These are phyloP conservation scores for Cladophialophora carrionii DNA, from an alignment of 2,329 filamentous ascomycete species.

Conservation along the genomic window DNA sequence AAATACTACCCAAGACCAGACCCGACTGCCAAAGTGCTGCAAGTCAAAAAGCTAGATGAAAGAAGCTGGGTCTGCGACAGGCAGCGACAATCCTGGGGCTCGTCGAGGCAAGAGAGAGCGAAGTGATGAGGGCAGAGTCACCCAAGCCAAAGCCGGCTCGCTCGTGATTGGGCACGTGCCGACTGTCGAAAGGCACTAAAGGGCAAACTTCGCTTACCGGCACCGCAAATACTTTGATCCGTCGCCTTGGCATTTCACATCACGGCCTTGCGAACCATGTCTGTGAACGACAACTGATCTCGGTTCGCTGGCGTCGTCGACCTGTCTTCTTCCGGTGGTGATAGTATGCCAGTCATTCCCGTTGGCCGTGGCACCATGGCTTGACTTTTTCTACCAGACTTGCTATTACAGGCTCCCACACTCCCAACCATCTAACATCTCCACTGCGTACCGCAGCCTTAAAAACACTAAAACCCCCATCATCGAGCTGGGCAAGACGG, in stretches of 20 bases:
- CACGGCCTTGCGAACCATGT: conserved; percentile 1
- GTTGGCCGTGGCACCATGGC: conserved; percentile 9
- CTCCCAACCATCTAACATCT: conserved; percentile 3
- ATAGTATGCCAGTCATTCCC: conserved; percentile 10
- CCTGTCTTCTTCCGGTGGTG: neutral
- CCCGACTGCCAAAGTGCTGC: neutral
- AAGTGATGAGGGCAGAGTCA: neutral
- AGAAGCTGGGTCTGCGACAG: neutral
- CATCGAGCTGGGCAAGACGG: conserved; percentile 1
- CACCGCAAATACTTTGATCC: conserved; percentile 22
- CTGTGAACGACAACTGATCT: conserved; percentile 4
- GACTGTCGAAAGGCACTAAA: neutral
- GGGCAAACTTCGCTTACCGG: conserved; percentile 1
- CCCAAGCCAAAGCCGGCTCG: neutral
- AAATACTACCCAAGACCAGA: conserved; percentile 1
- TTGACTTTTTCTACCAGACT: neutral
- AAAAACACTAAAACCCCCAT: conserved; percentile 3
- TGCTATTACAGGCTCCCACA: neutral
- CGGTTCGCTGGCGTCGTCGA: neutral
- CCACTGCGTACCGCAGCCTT: conserved; percentile 1
- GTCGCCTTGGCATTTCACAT: conserved; percentile 10
- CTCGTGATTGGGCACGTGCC: neutral
- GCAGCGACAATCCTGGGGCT: neutral
- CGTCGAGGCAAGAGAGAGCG: neutral
- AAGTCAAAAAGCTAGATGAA: neutral